Evolutionary conservation across 257 asterid species (phyloP).

Genomic region (Primulina tabacum): DNA sequence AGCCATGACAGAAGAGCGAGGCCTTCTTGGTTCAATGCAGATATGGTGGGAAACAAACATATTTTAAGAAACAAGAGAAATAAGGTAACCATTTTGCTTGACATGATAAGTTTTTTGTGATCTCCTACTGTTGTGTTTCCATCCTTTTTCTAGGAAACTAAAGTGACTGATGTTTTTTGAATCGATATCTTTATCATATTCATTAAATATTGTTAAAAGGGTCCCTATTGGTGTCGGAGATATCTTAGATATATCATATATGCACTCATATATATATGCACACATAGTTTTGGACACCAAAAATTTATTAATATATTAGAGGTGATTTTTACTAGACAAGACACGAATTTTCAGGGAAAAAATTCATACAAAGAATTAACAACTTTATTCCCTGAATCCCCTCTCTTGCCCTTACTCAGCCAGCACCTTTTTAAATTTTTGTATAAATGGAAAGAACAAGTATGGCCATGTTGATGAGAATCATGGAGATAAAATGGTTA

Average conservation of each 20-base stretch:
- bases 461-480: slow-evolving; percentile 5
- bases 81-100: slow-evolving; percentile 35
- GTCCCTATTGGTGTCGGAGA: slow-evolving; percentile 11
- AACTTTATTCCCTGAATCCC: too few species aligned
- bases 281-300: too few species aligned
- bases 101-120: slow-evolving; percentile 43
- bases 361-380: too few species aligned
- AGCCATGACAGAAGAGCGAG: slow-evolving; percentile 59
- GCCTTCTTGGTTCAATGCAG: slow-evolving; percentile 61
- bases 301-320: too few species aligned
- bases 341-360: too few species aligned
- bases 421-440: too few species aligned
- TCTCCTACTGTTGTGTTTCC: slow-evolving; percentile 25
- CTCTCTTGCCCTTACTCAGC: too few species aligned
- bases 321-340: too few species aligned
- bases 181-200: slow-evolving; percentile 24
- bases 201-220: slow-evolving; percentile 23
- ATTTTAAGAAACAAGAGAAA: slow-evolving; percentile 36
- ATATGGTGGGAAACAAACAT: slow-evolving; percentile 35
- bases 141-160: slow-evolving; percentile 28
- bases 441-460: slow-evolving; percentile 4
- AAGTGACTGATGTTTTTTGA: background rate
- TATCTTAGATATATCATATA: too few species aligned
- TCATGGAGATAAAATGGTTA: slow-evolving; percentile 20
- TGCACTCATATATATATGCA: too few species aligned